phyloP scores from a whole-genome alignment of 2,329 filamentous ascomycete genomes.

The Aspergillus quadricinctus region DNA sequence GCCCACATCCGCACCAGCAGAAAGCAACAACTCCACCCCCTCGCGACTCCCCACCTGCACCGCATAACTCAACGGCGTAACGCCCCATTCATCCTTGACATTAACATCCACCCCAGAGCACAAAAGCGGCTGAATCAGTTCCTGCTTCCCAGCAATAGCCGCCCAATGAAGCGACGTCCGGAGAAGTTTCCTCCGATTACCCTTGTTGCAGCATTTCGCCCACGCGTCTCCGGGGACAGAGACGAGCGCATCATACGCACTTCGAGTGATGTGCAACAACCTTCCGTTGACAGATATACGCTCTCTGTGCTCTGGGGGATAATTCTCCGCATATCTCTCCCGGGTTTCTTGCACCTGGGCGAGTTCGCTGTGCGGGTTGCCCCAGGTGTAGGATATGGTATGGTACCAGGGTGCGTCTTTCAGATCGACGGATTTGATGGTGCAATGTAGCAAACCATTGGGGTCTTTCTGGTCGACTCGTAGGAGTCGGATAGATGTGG shows the following conservation, averaged over 20 bases:
- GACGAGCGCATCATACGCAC: not conserved
- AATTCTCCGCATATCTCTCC: not conserved
- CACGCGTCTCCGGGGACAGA: not conserved
- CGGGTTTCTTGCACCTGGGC: not conserved
- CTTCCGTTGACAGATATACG: not conserved
- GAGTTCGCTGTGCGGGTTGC: constrained; percentile 2
- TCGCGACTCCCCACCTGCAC: not conserved
- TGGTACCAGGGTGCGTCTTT: not conserved
- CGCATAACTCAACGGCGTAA: constrained; percentile 1
- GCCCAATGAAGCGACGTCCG: constrained; percentile 1
- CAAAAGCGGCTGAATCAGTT: not conserved
- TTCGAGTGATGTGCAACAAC: not conserved
- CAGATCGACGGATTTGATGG: not conserved
- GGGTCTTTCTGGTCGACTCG: not conserved
- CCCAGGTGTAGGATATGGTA: constrained; percentile 6
- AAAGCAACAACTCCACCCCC: not conserved
- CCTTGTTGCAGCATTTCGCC: not conserved
- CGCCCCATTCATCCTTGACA: not conserved
- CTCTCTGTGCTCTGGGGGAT: not conserved
- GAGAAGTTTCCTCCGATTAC: not conserved
- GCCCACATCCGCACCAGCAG: not conserved
- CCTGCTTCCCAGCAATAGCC: not conserved
- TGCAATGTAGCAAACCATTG: not conserved
- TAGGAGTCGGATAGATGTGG: constrained; percentile 4
- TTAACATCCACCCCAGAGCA: not conserved